Evolutionary conservation across 2,329 filamentous ascomycete genomes (phyloP).

Genomic region (Thyridium curvatum): DNA sequence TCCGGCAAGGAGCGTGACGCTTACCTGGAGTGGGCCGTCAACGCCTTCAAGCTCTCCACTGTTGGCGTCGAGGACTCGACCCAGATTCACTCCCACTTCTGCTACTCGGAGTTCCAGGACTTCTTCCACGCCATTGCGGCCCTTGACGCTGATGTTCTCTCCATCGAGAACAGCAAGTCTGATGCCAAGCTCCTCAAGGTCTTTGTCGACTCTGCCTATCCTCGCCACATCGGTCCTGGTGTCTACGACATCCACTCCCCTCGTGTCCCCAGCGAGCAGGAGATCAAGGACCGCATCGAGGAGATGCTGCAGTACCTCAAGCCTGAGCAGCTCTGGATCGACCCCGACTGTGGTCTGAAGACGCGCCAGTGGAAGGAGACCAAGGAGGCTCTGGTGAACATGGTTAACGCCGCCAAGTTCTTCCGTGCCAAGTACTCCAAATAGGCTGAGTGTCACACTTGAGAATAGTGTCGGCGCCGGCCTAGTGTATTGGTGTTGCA

Average conservation of each 20-base stretch:
- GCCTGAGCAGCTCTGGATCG: constrained; percentile 98
- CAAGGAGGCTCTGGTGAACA: constrained; percentile 90
- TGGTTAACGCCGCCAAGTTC: constrained; percentile 97
- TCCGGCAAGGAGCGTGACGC: constrained; percentile 89
- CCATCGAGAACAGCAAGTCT: constrained; percentile 99
- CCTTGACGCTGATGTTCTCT: constrained; percentile 95
- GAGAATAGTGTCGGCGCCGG: too few relatives aligned
- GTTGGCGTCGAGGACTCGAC: constrained; percentile 91
- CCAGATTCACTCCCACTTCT: constrained; percentile 99
- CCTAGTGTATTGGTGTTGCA: too few relatives aligned
- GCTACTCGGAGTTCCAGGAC: constrained; percentile 99
- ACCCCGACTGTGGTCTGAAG: constrained; percentile 99
- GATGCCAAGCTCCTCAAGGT: constrained; percentile 98
- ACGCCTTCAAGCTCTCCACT: constrained; percentile 95
- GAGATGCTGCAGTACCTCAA: constrained; percentile 98
- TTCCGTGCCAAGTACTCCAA: constrained; percentile 86
- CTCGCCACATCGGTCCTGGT: constrained; percentile 96
- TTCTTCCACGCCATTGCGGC: constrained; percentile 99
- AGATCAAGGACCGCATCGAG: constrained; percentile 95
- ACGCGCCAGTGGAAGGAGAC: constrained; percentile 98
- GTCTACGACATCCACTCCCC: constrained; percentile 99
- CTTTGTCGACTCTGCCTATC: constrained; percentile 95
- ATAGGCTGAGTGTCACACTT: constrained; percentile 27
- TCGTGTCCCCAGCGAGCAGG: constrained; percentile 91
- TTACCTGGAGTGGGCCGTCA: constrained; percentile 95